Percentiles rank a stretch among this genome's conserved stretches.
Conservation (phyloP, 208 protist genomes). For the Wallacemonas sp. region DNA sequence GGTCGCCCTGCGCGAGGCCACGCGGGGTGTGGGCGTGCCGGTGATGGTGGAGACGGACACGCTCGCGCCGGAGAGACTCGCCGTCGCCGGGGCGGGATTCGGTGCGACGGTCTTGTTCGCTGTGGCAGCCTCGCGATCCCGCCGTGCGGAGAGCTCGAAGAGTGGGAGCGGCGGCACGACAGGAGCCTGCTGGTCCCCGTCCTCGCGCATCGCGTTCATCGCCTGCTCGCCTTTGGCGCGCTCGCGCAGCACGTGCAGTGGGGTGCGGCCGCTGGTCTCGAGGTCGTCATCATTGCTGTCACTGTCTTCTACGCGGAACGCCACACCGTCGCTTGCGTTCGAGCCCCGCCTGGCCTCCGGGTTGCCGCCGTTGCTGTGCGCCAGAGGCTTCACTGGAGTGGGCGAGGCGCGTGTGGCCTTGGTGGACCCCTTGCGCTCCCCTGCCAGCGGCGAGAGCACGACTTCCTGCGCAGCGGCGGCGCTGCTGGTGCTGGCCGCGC, state of each 20-base stretch:
- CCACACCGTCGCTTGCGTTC: neutral
- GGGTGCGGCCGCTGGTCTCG: slow-evolving; percentile 17
- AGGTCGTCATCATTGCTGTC: neutral
- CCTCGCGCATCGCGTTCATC: slow-evolving; percentile 12
- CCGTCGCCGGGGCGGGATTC: slow-evolving; percentile 7
- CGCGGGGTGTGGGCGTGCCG: slow-evolving; percentile 9
- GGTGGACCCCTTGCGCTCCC: neutral
- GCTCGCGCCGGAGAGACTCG: slow-evolving; percentile 10
- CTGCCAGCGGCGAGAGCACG: neutral
- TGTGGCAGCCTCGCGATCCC: slow-evolving; percentile 9
- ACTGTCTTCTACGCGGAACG: slow-evolving; percentile 7
- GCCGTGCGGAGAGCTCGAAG: slow-evolving; percentile 14
- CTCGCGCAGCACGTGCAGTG: slow-evolving; percentile 21
- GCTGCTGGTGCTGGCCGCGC: neutral
- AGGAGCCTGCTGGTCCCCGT: slow-evolving; percentile 3
- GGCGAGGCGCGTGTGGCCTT: neutral
- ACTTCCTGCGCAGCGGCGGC: neutral
- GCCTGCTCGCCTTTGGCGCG: slow-evolving; percentile 11
- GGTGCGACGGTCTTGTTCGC: neutral
- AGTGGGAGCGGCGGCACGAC: slow-evolving; percentile 23
- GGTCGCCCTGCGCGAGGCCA: neutral
- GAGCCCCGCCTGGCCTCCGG: neutral
- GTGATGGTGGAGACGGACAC: slow-evolving; percentile 33
- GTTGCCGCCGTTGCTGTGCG: too few relatives aligned
- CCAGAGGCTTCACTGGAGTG: neutral